phyloP scores from a whole-genome alignment of 2,329 filamentous ascomycete genomes.

The Boeremia lycopersici region DNA sequence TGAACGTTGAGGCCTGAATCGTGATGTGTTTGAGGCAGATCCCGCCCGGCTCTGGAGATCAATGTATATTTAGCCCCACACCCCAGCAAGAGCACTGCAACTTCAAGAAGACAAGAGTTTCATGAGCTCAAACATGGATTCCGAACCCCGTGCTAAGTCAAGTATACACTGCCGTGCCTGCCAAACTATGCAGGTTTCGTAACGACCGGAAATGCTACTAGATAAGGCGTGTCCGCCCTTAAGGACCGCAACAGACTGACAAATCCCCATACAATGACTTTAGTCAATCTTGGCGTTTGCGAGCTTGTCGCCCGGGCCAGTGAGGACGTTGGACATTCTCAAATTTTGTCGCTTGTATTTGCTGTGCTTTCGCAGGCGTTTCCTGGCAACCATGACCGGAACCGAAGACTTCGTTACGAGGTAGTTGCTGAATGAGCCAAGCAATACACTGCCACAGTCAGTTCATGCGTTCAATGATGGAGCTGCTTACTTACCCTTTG shows the following conservation, averaged over 20 bases:
- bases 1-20: conserved; percentile 13
- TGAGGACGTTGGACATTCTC: conserved; percentile 81
- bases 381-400: conserved; percentile 96
- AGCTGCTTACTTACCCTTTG: conserved; percentile 73
- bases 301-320: conserved; percentile 69
- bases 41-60: conserved; percentile 9
- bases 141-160: conserved; percentile 20
- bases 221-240: conserved; percentile 10
- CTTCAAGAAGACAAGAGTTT: conserved; percentile 9
- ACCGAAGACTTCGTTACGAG: conserved; percentile 95
- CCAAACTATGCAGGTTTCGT: conserved; percentile 45
- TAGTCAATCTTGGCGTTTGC: conserved; percentile 78
- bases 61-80: conserved; percentile 10
- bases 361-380: conserved; percentile 83
- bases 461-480: conserved; percentile 16
- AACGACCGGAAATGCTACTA: conserved; percentile 25
- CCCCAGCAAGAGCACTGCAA: background rate
- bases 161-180: conserved; percentile 23
- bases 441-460: conserved; percentile 70
- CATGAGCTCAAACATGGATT: conserved; percentile 10
- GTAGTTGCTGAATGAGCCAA: conserved; percentile 97
- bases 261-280: conserved; percentile 37
- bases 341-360: conserved; percentile 76
- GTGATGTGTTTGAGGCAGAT: conserved; percentile 14
- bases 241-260: conserved; percentile 38